Base-by-base conservation (phyloP, 2,329 filamentous ascomycete species). In the Trichoderma hamatum region DNA sequence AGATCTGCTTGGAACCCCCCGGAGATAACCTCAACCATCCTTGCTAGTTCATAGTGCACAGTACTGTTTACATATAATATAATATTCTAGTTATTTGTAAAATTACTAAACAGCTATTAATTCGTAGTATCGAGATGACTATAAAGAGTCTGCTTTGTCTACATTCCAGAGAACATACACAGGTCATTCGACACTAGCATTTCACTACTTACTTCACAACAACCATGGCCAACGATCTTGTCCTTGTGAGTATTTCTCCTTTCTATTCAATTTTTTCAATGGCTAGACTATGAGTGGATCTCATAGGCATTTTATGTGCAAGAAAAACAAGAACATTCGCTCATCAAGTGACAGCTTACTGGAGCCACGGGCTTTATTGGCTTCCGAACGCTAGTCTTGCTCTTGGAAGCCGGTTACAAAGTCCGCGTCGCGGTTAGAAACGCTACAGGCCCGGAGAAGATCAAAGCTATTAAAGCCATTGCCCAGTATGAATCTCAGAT, bases 321-420 rank as follows among this genome's bases (percentile, higher is more conserved):
- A 9, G 7, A 7, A 21, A 21, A 28, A 13, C 13, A 0, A 10
- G 14, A 49, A 30, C 21, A 16, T 32, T 49, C 6, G 32, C 39
- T 61, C 14, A 6, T 32, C 19, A 49, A 21, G 3, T 11, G 11
- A 43, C 24, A 68, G 66, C 30, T 78, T 26, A 79, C 77, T 21
- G 77, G 76, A 19, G 75, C 72, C 36, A 76, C 75, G 16, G 76
- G 76, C 66, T 72, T 76, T 49, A 70, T 78, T 26, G 76, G 77
- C 52, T 77, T 75, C 69, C 72, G 72, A 28, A 72, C 74, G 21
- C 70, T 78, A 10, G 32, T 75, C 39, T 63, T 56, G 5, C 62
- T 73, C 49, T 73, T 79, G 5, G 59, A 74, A 52, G 72, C 71
- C 4, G 75, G 75, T 54, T 75, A 76, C 65, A 59, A 64, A 16